A percentile compares a stretch with the other conserved stretches of the same genome.
Conservation (phyloP, 2,329 filamentous ascomycete species). For the Trichophyton verrucosum region DNA sequence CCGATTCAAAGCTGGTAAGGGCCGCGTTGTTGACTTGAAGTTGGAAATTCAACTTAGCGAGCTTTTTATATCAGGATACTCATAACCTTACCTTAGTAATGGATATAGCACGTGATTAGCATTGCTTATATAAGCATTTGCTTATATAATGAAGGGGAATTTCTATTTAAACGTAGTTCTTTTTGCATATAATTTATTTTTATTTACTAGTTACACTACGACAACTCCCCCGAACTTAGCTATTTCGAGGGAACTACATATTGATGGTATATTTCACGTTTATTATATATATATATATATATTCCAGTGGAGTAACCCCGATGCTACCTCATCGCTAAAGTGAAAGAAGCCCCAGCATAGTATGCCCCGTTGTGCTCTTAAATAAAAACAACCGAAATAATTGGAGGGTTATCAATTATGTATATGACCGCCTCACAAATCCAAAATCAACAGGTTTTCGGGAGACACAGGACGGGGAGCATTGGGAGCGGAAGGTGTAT, state of each 20-base stretch:
- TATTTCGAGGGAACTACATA: neutral
- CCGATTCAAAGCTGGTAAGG: neutral
- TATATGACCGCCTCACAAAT: neutral
- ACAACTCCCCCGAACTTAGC: neutral
- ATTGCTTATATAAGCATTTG: neutral
- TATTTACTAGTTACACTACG: neutral
- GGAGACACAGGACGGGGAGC: neutral
- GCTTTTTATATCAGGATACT: neutral
- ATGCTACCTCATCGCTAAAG: neutral
- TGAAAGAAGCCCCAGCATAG: neutral
- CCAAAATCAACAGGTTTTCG: constrained; percentile 4
- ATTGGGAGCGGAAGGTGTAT: neutral
- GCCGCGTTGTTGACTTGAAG: neutral
- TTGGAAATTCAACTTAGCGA: constrained; percentile 2
- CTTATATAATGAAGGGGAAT: neutral
- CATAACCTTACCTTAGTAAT: no score
- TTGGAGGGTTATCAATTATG: neutral
- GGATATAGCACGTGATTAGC: neutral
- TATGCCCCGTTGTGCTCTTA: neutral
- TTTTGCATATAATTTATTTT: neutral
- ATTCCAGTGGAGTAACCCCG: neutral
- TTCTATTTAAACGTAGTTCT: neutral
- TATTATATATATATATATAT: neutral
- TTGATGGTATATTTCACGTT: neutral
- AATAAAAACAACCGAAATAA: neutral